These are phyloP conservation scores for Helminthosporium solani DNA, from an alignment of 2,329 filamentous ascomycete species.

Conservation along the genomic window DNA sequence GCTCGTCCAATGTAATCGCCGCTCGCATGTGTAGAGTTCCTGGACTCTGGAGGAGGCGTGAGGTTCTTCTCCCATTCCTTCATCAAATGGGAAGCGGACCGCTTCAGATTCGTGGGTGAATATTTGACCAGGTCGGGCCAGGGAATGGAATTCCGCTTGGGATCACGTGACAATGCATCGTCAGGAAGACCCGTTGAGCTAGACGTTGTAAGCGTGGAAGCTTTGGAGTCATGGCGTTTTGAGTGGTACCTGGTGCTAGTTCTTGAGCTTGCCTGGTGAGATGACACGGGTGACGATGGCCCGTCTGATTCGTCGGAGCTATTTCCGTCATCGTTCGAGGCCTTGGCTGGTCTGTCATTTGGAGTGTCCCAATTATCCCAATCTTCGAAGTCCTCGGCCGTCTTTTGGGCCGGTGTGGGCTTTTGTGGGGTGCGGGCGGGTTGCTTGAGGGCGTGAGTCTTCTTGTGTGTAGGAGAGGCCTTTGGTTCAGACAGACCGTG, in stretches of 20 bases:
- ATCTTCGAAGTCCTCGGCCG: constrained; percentile 50
- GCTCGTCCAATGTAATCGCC: constrained; percentile 41
- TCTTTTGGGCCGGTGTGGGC: constrained; percentile 30
- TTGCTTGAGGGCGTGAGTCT: constrained; percentile 41
- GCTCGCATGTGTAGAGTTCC: constrained; percentile 31
- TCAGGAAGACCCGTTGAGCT: constrained; percentile 29
- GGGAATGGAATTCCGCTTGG: constrained; percentile 49
- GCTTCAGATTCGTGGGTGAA: constrained; percentile 73
- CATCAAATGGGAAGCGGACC: constrained; percentile 82
- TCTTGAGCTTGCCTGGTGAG: constrained; percentile 51
- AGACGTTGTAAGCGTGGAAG: constrained; percentile 36
- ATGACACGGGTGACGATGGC: constrained; percentile 45
- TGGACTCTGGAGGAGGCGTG: constrained; percentile 49
- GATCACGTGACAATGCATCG: constrained; percentile 24
- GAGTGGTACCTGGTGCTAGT: constrained; percentile 55
- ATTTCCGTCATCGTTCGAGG: constrained; percentile 37
- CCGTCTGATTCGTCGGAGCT: constrained; percentile 55
- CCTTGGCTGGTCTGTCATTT: constrained; percentile 29
- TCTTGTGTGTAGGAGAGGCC: constrained; percentile 37
- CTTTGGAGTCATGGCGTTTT: constrained; percentile 42
- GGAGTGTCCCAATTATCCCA: constrained; percentile 61
- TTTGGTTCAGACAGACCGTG: constrained; percentile 45
- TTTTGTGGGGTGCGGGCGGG: constrained; percentile 38
- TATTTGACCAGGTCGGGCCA: constrained; percentile 73
- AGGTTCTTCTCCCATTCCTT: constrained; percentile 87